phyloP scores from a whole-genome alignment of 345 rosid species.

The Pelargonium nanum region DNA sequence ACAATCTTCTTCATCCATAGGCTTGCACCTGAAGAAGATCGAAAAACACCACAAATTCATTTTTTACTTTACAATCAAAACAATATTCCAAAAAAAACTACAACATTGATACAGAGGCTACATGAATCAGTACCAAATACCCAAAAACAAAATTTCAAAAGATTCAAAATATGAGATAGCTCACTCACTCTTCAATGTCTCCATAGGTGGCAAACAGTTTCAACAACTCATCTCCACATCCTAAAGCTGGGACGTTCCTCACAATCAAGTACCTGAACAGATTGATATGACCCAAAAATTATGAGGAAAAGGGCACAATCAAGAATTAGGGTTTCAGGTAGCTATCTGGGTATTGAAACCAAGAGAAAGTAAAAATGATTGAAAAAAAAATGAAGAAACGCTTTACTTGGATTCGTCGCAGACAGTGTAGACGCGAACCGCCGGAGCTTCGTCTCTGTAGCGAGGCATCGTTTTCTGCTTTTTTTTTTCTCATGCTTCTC shows the following conservation, averaged over 20 bases:
- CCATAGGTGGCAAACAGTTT: slow-evolving; percentile 63
- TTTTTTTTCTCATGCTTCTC: neutral
- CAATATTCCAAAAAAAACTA: neutral
- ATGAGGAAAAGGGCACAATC: slow-evolving; percentile 2
- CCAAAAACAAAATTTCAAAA: neutral
- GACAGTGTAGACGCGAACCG: slow-evolving; percentile 73
- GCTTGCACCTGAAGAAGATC: slow-evolving; percentile 45
- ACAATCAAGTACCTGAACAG: slow-evolving; percentile 56
- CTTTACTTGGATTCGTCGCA: slow-evolving; percentile 85
- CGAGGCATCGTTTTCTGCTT: slow-evolving; percentile 34
- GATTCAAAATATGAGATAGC: neutral
- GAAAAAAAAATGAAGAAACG: slow-evolving; percentile 1
- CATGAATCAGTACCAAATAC: too few species aligned
- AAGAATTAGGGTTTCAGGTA: neutral
- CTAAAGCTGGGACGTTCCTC: slow-evolving; percentile 84
- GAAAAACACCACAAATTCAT: neutral
- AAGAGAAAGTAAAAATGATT: neutral
- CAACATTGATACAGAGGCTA: neutral
- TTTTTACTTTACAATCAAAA: neutral
- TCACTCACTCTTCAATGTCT: slow-evolving; percentile 70
- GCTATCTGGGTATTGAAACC: neutral
- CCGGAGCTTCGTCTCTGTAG: slow-evolving; percentile 50
- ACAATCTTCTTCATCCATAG: slow-evolving; percentile 91
- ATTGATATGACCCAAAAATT: neutral
- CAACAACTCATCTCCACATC: slow-evolving; percentile 79